Percentiles rank a stretch among this genome's conserved stretches.
phyloP scores from a whole-genome alignment of 2,329 filamentous ascomycete species.

The Sclerotinia nivalis region DNA sequence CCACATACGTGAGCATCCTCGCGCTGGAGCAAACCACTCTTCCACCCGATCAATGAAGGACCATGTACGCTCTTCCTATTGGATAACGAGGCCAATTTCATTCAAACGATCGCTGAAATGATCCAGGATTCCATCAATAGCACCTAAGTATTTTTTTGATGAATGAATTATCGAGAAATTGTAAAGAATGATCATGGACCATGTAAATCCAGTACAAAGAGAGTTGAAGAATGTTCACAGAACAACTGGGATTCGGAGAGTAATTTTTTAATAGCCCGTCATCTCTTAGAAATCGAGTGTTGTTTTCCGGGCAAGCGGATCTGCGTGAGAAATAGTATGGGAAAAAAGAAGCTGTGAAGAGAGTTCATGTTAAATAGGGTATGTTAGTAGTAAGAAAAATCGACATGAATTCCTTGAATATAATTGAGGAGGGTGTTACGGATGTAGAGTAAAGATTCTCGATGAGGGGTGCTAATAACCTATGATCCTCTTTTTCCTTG shows the following conservation, averaged over 20 bases:
- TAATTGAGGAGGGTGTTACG: constrained; percentile 25
- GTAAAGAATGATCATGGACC: constrained; percentile 7
- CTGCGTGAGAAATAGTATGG: constrained; percentile 40
- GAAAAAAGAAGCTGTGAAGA: constrained; percentile 39
- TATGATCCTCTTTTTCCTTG: neutral
- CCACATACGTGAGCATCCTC: constrained; percentile 2
- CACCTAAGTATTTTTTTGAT: neutral
- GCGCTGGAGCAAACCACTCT: constrained; percentile 2
- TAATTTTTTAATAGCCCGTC: constrained; percentile 35
- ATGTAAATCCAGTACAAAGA: constrained; percentile 10
- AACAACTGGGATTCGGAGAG: constrained; percentile 37
- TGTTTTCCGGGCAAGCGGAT: constrained; percentile 41
- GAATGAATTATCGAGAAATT: neutral
- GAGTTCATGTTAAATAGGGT: constrained; percentile 40
- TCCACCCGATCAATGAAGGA: constrained; percentile 8
- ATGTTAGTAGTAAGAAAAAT: constrained; percentile 44
- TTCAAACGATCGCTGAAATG: neutral
- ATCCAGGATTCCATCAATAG: constrained; percentile 6
- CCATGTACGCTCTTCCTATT: constrained; percentile 8
- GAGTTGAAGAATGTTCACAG: neutral
- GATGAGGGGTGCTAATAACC: neutral
- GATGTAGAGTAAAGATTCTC: constrained; percentile 16
- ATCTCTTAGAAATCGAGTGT: constrained; percentile 31
- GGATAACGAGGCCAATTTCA: neutral
- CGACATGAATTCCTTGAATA: constrained; percentile 38